These are phyloP conservation scores for Prunus yedoensis DNA, from an alignment of 331 rosid species.

Conservation along the genomic window DNA sequence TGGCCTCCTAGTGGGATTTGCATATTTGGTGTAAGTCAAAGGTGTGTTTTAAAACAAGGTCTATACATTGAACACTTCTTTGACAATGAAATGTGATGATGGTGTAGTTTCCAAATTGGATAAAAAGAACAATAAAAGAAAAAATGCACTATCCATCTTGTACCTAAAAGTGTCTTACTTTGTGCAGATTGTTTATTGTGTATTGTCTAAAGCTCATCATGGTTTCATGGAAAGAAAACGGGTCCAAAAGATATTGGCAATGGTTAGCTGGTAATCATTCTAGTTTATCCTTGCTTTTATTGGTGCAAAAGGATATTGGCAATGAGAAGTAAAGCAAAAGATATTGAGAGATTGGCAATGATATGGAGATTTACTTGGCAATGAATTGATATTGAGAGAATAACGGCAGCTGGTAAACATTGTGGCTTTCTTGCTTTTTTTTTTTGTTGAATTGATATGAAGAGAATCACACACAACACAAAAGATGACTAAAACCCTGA, in stretches of 20 bases:
- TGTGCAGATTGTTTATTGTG: neutral
- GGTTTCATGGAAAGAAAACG: neutral
- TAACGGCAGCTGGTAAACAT: no score
- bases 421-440: no score
- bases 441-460: no score
- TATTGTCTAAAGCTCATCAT: neutral
- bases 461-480: rapidly evolving
- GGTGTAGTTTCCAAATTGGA: neutral
- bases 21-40: neutral
- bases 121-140: neutral
- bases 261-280: neutral
- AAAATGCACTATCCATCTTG: neutral
- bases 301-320: no score
- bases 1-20: neutral
- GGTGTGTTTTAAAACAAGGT: neutral
- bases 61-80: neutral
- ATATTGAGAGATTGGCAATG: no score
- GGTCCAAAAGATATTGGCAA: neutral
- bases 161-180: neutral
- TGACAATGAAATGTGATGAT: slow-evolving; percentile 4
- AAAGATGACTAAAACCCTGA: no score
- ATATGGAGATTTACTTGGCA: no score
- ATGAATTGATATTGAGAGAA: no score
- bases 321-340: no score
- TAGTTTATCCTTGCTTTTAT: neutral